Conservation (phyloP, 1,284 basidiomycete genomes). For the Schizophyllum amplum region DNA sequence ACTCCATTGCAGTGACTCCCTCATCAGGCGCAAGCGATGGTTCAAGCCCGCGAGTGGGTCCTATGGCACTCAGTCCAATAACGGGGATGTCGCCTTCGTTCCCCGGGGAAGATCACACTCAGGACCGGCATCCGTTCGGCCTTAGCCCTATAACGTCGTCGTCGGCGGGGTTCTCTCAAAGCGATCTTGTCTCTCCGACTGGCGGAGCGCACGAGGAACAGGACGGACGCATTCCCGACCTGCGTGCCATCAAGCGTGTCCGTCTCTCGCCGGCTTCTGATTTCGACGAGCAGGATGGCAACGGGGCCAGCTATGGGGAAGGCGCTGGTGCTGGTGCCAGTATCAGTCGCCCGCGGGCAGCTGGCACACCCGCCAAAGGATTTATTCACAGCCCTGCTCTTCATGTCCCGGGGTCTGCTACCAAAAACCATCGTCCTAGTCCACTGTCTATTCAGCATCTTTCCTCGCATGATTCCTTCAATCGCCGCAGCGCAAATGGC, state of each 20-base stretch:
- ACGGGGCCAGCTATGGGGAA: slow-evolving; percentile 39
- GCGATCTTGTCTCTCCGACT: slow-evolving; percentile 15
- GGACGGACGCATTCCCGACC: slow-evolving; percentile 29
- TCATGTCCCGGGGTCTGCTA: not conserved
- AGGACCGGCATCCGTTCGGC: not conserved
- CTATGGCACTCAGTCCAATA: slow-evolving; percentile 29
- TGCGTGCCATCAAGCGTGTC: slow-evolving; percentile 68
- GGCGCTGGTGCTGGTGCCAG: slow-evolving; percentile 35
- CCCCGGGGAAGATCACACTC: slow-evolving; percentile 29
- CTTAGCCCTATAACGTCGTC: not conserved
- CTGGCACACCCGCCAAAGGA: not conserved
- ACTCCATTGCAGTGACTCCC: slow-evolving; percentile 77
- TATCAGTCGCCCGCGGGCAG: slow-evolving; percentile 22
- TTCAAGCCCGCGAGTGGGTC: slow-evolving; percentile 21
- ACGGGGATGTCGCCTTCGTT: slow-evolving; percentile 29
- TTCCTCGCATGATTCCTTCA: not conserved
- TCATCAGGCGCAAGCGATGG: slow-evolving; percentile 43
- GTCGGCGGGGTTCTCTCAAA: not conserved
- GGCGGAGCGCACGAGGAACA: not conserved
- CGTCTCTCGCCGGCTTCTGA: slow-evolving; percentile 47
- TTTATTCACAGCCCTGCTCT: not conserved
- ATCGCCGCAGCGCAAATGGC: not conserved
- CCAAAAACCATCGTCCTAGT: not conserved
- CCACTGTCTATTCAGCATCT: not conserved
- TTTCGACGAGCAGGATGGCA: not conserved